A percentile compares a stretch with the other conserved stretches of the same genome.
Conservation (phyloP, 2,329 filamentous ascomycete genomes). For the Plectosphaerella sp. region DNA sequence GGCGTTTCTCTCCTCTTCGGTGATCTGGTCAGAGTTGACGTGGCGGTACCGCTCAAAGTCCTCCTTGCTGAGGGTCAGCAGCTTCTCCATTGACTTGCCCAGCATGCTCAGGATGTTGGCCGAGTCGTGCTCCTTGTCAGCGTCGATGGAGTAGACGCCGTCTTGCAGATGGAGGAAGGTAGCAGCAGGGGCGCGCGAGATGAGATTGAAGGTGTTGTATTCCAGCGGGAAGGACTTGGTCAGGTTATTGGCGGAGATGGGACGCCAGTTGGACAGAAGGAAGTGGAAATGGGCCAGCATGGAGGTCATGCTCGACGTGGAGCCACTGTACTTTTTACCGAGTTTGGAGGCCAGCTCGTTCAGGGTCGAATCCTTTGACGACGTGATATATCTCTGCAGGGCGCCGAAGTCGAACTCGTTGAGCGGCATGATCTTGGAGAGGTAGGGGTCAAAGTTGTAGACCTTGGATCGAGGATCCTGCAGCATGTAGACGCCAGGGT, state of each 20-base stretch:
- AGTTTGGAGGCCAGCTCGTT: conserved; percentile 62
- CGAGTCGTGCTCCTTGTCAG: conserved; percentile 85
- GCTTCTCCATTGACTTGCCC: conserved; percentile 94
- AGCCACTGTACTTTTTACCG: conserved; percentile 81
- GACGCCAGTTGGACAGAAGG: conserved; percentile 79
- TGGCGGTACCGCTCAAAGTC: conserved; percentile 83
- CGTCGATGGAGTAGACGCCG: conserved; percentile 89
- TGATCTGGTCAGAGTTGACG: conserved; percentile 61
- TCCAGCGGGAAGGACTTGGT: conserved; percentile 63
- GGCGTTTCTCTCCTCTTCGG: conserved; percentile 65
- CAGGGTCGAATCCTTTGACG: conserved; percentile 74
- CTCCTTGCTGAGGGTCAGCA: conserved; percentile 76
- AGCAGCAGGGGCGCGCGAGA: conserved; percentile 70
- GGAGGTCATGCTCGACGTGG: conserved; percentile 93
- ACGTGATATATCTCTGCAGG: conserved; percentile 83
- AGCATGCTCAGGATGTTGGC: conserved; percentile 87
- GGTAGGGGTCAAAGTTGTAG: conserved; percentile 95
- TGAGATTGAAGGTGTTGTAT: conserved; percentile 62
- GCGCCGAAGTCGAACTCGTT: conserved; percentile 88
- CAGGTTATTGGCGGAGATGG: conserved; percentile 60
- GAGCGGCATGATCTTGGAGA: conserved; percentile 89
- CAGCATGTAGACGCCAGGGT: conserved; percentile 85
- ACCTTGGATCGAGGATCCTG: conserved; percentile 84
- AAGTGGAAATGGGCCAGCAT: conserved; percentile 89
- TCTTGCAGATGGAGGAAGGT: conserved; percentile 80